Evolutionary conservation across 192 early-diverging fungal species (phyloP), one percentile per base, ranked within the genome.

Genomic region (Podila horticola): DNA sequence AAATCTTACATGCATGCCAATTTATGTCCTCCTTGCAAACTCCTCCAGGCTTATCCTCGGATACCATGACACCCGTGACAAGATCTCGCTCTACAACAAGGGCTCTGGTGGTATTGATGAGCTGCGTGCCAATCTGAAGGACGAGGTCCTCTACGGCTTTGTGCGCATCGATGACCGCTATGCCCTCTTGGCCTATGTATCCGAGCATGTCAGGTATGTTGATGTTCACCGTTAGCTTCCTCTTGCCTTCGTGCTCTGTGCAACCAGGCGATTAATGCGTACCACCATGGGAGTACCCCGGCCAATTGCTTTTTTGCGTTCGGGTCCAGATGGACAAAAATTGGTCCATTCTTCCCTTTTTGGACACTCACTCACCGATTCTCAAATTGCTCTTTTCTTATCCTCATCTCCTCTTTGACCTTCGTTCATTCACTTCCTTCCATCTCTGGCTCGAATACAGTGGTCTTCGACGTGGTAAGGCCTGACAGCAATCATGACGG

Each of bases 11-110:
- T 12, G 12, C 41, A 62, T 70, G 29, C 5, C 10, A n/a, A 26
- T 20, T 5, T 26, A 28, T 38, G 36, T 31, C 22, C 34, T 33
- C 62, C 57, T 10, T 22, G 13, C 29, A 26, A 26, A 31, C 33
- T 49, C 15, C 31, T 45, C 63, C 64, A 91, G 90, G 90, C 74
- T 91, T 11, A 82, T 91, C 31, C 82, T 91, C n/a, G 90, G 90
- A 26, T 91, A 91, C 83, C 83, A 87, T 67, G 88, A 90, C 50
- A 86, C 88, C 13, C 79, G 90, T 59, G 90, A 91, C 50, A 87
- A 89, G 57, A 88, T 91, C 72, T 91, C 89, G 28, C 63, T 91
- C 22, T 89, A 90, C 74, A 63, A 72, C 22, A 84, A 85, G 38
- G 90, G 90, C 38, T 75, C 81, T 33, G 72, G 83, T 28, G 90